Percentiles rank a stretch among this genome's conserved stretches.
Conservation (phyloP, 1,139 yeast genomes). For the Magnusiomyces sp. region DNA sequence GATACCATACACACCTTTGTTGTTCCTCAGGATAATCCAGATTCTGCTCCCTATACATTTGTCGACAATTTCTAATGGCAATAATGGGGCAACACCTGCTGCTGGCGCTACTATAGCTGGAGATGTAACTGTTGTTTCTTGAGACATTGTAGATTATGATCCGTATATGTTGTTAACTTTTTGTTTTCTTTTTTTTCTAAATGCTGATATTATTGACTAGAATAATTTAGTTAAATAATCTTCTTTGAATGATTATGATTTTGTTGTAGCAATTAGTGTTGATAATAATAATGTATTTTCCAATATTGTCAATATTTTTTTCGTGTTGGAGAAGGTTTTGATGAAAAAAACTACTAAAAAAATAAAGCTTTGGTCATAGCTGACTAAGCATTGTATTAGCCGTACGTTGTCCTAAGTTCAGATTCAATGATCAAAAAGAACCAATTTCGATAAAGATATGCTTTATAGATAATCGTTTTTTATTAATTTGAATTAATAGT, state of each 20-base stretch:
- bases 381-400: too few relatives aligned
- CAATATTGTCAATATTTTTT: too few relatives aligned
- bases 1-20: constrained; percentile 37
- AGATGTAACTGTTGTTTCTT: constrained; percentile 3
- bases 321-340: neutral
- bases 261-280: too few relatives aligned
- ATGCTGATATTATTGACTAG: too few relatives aligned
- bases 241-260: too few relatives aligned
- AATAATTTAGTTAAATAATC: too few relatives aligned
- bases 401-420: too few relatives aligned
- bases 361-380: neutral
- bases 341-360: neutral
- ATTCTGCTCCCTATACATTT: constrained; percentile 75
- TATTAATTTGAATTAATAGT: too few relatives aligned
- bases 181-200: constrained; percentile 4
- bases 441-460: too few relatives aligned
- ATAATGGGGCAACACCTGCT: constrained; percentile 25
- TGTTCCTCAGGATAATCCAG: constrained; percentile 61
- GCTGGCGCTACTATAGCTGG: neutral
- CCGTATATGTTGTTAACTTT: neutral
- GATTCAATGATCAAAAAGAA: too few relatives aligned
- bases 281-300: too few relatives aligned
- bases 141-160: neutral
- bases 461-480: too few relatives aligned
- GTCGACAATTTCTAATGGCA: constrained; percentile 83